Evolutionary conservation across 805 yeast genomes (phyloP).

Genomic region (Saturnispora dispora): DNA sequence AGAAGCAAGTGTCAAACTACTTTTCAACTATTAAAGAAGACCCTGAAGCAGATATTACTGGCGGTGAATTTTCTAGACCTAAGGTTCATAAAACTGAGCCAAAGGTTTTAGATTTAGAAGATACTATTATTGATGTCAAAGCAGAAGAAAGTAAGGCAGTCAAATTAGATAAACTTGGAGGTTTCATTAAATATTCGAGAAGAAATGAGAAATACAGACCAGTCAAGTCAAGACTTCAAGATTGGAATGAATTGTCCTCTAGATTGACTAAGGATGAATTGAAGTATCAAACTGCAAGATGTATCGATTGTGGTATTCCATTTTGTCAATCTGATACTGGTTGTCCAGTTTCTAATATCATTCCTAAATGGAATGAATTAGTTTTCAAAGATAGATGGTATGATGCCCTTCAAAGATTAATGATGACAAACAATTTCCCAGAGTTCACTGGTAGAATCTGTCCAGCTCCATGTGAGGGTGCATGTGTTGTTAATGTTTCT

Average conservation of each 20-base stretch:
- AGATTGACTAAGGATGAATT: slow-evolving; percentile 81
- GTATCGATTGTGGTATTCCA: slow-evolving; percentile 99
- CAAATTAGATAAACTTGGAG: slow-evolving; percentile 72
- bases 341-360: slow-evolving; percentile 93
- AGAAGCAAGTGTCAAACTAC: slow-evolving; percentile 56
- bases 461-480: slow-evolving; percentile 99
- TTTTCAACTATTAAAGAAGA: slow-evolving; percentile 69
- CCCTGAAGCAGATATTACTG: slow-evolving; percentile 78
- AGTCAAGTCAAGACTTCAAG: slow-evolving; percentile 65
- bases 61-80: slow-evolving; percentile 71
- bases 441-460: slow-evolving; percentile 97
- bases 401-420: slow-evolving; percentile 81
- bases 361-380: slow-evolving; percentile 96
- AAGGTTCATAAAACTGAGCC: slow-evolving; percentile 55
- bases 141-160: slow-evolving; percentile 55
- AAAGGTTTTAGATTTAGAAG: slow-evolving; percentile 81
- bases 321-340: slow-evolving; percentile 98
- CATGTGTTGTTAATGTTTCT: slow-evolving; percentile 76
- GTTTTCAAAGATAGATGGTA: slow-evolving; percentile 93
- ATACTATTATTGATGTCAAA: slow-evolving; percentile 63
- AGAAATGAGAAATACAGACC: slow-evolving; percentile 80
- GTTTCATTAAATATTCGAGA: slow-evolving; percentile 90
- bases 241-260: slow-evolving; percentile 86
- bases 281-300: slow-evolving; percentile 87
- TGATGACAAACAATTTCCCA: slow-evolving; percentile 97